phyloP scores from a whole-genome alignment of 2,329 filamentous ascomycete genomes.

The Eurotiales sp. region DNA sequence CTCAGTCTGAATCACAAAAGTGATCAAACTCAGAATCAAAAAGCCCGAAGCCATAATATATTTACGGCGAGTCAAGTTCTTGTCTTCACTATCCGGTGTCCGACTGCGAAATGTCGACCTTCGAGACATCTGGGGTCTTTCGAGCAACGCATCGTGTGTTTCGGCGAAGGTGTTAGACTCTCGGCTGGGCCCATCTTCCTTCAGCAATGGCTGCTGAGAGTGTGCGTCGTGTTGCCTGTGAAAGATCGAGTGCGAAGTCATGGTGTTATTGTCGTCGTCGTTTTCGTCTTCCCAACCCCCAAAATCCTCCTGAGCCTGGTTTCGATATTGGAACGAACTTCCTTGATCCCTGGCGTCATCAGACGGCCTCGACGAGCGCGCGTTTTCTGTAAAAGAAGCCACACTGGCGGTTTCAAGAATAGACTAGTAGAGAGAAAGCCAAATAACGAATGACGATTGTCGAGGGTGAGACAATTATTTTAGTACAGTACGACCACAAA shows the following conservation, averaged over 20 bases:
- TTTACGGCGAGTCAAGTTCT: constrained; percentile 67
- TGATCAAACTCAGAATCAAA: constrained; percentile 73
- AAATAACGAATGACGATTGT: not conserved
- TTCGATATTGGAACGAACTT: not conserved
- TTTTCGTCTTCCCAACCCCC: constrained; percentile 7
- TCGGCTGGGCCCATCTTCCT: constrained; percentile 41
- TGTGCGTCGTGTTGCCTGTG: constrained; percentile 48
- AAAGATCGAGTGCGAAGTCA: constrained; percentile 46
- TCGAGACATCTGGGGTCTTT: constrained; percentile 44
- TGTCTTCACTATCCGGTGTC: constrained; percentile 64
- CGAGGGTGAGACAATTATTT: not conserved
- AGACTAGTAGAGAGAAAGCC: not conserved
- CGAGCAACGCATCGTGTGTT: constrained; percentile 33
- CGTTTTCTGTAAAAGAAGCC: constrained; percentile 10
- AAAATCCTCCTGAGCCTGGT: constrained; percentile 8
- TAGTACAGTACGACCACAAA: not conserved
- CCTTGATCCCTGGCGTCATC: not conserved
- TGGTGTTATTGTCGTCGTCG: constrained; percentile 23
- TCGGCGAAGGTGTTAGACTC: constrained; percentile 28
- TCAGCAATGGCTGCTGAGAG: constrained; percentile 53
- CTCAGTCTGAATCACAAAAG: constrained; percentile 93
- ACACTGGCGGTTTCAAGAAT: constrained; percentile 14
- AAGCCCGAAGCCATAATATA: constrained; percentile 87
- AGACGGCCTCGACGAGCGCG: constrained; percentile 7
- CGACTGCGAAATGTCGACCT: constrained; percentile 71